A percentile compares a stretch with the other conserved stretches of the same genome.
These are phyloP conservation scores for Colletotrichum tamarilloi DNA, from an alignment of 2,329 filamentous ascomycete species.

Conservation along the genomic window DNA sequence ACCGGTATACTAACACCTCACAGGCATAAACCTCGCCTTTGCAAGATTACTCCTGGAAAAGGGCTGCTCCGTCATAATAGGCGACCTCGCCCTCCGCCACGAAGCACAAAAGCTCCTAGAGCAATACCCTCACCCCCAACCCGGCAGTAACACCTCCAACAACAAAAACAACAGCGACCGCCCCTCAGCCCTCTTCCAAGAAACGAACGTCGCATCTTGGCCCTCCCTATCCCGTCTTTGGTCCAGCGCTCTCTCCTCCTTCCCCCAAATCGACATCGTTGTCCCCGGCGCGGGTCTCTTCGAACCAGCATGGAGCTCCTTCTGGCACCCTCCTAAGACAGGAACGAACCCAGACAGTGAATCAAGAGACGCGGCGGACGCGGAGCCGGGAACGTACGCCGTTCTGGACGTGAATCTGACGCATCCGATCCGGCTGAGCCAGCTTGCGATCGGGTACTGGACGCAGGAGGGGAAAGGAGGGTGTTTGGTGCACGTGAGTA, in stretches of 20 bases:
- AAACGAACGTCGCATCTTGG: constrained; percentile 51
- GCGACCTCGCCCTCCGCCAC: constrained; percentile 47
- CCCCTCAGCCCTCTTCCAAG: constrained; percentile 47
- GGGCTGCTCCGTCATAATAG: constrained; percentile 51
- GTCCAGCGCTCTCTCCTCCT: constrained; percentile 41
- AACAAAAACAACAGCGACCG: constrained; percentile 12
- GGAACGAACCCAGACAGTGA: constrained; percentile 42
- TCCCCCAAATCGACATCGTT: constrained; percentile 49
- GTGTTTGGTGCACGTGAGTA: constrained; percentile 47
- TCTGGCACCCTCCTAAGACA: constrained; percentile 49
- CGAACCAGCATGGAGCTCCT: constrained; percentile 49
- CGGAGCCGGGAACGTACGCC: constrained; percentile 46
- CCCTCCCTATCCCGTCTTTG: constrained; percentile 46
- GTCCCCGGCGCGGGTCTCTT: constrained; percentile 51
- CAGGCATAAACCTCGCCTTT: constrained; percentile 52
- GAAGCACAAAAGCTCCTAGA: constrained; percentile 48
- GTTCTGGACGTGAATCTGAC: constrained; percentile 50
- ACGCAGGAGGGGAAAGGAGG: constrained; percentile 42
- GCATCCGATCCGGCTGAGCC: constrained; percentile 49
- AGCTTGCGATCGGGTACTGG: constrained; percentile 53
- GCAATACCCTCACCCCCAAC: constrained; percentile 42
- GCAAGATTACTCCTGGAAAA: constrained; percentile 45
- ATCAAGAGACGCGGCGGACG: constrained; percentile 42
- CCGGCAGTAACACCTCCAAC: too few species aligned
- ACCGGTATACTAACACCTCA: too few species aligned